Evolutionary conservation across 192 early-diverging fungal genomes (phyloP), one percentile per base, ranked within the genome.

Genomic region (Podila clonocystis): DNA sequence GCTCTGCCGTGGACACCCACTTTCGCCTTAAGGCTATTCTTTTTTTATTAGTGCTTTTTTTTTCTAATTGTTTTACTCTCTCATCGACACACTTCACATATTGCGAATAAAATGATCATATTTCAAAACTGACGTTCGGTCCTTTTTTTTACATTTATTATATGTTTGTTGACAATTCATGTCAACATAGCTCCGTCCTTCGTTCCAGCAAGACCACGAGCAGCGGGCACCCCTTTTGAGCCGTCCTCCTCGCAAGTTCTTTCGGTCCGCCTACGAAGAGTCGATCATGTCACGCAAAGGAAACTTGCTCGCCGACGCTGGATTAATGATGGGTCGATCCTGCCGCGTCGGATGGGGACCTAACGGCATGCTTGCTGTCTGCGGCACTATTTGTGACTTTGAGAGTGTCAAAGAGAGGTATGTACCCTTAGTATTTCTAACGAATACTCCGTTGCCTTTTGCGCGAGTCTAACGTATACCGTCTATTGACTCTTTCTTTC

Each of bases 311-410:
- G 87, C 87, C 0, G 94, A 96, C 85, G 92, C 93, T 7, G 93
- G 95, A 0, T 63, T 96, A 58, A 89, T 88, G 83, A 93, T 97
- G 90, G 92, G 91, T 19, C 89, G 95, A 50, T 92, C 90, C 66
- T 97, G 92, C 68, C 88, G 95, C 55, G 95, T 93, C 1, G 93
- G 95, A 0, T 98, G 95, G 92, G 95, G 94, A 0, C 90, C 91
- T 0, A 89, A 88, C 63, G 96, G 95, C 17, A 70, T 84, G 52
- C 86, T 96, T 34, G 91, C 91, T 0, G 85, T 87, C 4, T 76
- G 87, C 30, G 91, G 92, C 48, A 88, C 50, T 0, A 28, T 75
- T 12, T 67, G 63, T 22, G 59, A 52, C 5, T 70, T 74, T 58
- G 38, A 71, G 3, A 50, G 36, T 70, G 33, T 82, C 22, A 67